phyloP scores from a whole-genome alignment of 805 yeast species.

The Starmerella roubikii region DNA sequence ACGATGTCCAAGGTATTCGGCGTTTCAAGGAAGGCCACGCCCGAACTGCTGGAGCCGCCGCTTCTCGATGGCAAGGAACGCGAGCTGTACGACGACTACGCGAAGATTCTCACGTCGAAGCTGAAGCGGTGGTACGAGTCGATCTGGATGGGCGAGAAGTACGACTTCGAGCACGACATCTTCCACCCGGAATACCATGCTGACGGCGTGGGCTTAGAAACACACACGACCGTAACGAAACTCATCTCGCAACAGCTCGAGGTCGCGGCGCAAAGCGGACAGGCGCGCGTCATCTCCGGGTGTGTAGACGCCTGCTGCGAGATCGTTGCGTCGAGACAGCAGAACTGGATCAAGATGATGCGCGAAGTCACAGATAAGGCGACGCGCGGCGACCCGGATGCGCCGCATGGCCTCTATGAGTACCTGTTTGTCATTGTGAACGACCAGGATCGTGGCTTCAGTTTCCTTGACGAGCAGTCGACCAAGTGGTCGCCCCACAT shows the following conservation, averaged over 20 bases:
- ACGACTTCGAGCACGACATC: conserved; percentile 47
- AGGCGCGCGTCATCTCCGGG: conserved; percentile 64
- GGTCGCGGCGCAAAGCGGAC: conserved; percentile 73
- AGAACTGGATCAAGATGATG: conserved; percentile 45
- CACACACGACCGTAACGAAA: conserved; percentile 62
- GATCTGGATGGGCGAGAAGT: conserved; percentile 51
- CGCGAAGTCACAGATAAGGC: conserved; percentile 28
- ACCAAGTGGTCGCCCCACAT: conserved; percentile 53
- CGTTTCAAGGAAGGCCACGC: conserved; percentile 30
- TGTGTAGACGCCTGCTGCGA: conserved; percentile 59
- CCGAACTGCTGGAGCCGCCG: conserved; percentile 34
- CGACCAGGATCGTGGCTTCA: conserved; percentile 64
- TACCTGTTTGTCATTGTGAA: conserved; percentile 73
- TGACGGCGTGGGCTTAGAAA: conserved; percentile 58
- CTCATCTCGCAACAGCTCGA: conserved; percentile 84
- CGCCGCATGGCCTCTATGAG: conserved; percentile 66
- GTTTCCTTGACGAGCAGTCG: conserved; percentile 55
- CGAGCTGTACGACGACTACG: conserved; percentile 61
- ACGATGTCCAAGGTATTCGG: conserved; percentile 40
- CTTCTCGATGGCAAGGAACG: conserved; percentile 63
- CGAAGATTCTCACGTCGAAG: conserved; percentile 53
- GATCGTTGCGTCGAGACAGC: conserved; percentile 47
- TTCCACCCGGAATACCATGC: conserved; percentile 62
- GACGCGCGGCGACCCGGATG: conserved; percentile 28
- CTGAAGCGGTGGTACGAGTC: conserved; percentile 77